A percentile compares a stretch with the other conserved stretches of the same genome.
Conservation (phyloP, 176 grass and related monocot species). For the Oryza rufipogon region DNA sequence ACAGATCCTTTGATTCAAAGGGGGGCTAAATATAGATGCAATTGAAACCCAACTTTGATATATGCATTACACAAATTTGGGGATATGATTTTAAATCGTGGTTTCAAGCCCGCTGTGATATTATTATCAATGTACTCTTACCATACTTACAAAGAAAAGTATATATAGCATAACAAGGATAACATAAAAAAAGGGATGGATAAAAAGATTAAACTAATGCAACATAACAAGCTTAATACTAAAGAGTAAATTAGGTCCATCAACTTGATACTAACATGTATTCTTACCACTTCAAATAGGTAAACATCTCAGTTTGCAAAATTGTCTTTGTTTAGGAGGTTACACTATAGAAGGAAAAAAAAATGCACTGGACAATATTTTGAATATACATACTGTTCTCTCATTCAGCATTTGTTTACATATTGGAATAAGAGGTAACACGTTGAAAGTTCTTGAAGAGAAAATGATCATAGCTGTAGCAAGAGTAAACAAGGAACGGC, state of each 20-base stretch:
- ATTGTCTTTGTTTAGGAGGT: slow-evolving; percentile 28
- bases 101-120: background rate
- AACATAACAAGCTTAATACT: background rate
- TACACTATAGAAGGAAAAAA: slow-evolving; percentile 36
- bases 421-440: slow-evolving; percentile 80
- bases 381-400: slow-evolving; percentile 61
- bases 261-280: slow-evolving; percentile 10
- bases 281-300: slow-evolving; percentile 25
- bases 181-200: slow-evolving; percentile 32
- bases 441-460: slow-evolving; percentile 88
- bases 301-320: slow-evolving; percentile 27
- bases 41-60: slow-evolving; percentile 15
- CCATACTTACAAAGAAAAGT: slow-evolving; percentile 18
- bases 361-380: slow-evolving; percentile 5
- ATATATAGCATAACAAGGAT: slow-evolving; percentile 22
- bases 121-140: slow-evolving; percentile 8
- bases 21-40: slow-evolving; percentile 11
- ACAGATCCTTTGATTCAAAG: too few species aligned
- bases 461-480: slow-evolving; percentile 96
- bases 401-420: slow-evolving; percentile 78
- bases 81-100: slow-evolving; percentile 10
- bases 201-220: slow-evolving; percentile 21
- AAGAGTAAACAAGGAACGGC: slow-evolving; percentile 84
- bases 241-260: slow-evolving; percentile 17
- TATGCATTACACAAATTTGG: background rate